Base-by-base conservation (phyloP, 495 filamentous ascomycete genomes). In the Trichocladium uniseriatum region DNA sequence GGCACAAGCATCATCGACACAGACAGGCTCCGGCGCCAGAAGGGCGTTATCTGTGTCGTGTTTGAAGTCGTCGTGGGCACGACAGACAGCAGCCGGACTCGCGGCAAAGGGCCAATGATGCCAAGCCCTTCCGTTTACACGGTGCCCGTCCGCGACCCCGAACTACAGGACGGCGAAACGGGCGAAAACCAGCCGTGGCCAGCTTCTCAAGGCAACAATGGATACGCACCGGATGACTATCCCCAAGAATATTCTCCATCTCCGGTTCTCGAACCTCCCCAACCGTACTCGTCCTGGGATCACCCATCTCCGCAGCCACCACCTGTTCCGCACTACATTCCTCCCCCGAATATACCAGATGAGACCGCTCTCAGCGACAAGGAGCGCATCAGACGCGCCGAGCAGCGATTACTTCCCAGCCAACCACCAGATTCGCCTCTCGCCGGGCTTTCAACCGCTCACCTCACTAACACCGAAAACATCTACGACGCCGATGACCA, bases 31-130 rank as follows among this genome's bases (percentile, higher is more conserved):
- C 77, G 86, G 38, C 80, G 91, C 32, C 84, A 92, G 53, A 95
- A 94, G 57, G 87, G 86, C 10, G 86, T 96, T 6, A 81, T 96
- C 3, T 81, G 83, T 6, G 83, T 85, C 20, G 71, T 79, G 1
- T 90, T 91, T 55, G 89, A 95, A 57, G 77, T 95, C 29, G 70
- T 94, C 8, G 79, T 97, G n/a, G 91, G 91, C 0, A 95, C 89
- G 4, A 75, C 74, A 44, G 92, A 98, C 64, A 91, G 79, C 51
- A 76, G 75, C 34, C 77, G 84, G 45, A 62, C 75, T 34, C 71
- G 78, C 56, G 70, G 72, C 38, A 80, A 81, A 63, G 61, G 65
- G 24, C 61, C 60, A 21, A 59, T 58, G 43, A 69, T 60, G 15
- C 57, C 60, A 7, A 45, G 55, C 18, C 55, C 63, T 20, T 59